Evolutionary conservation across 1,139 yeast species (phyloP).

Genomic region (Yamadazyma buinensis): DNA sequence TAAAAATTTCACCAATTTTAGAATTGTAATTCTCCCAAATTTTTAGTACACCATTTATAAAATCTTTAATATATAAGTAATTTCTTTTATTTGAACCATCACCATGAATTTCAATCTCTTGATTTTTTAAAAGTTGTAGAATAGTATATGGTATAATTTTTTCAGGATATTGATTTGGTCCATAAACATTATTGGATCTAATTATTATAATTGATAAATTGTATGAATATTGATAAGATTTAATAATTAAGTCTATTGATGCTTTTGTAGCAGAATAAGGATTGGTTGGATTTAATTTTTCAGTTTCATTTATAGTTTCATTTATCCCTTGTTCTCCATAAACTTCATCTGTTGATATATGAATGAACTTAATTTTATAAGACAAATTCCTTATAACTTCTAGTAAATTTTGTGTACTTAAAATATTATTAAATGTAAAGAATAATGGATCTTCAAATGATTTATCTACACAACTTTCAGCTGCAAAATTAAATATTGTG

Average conservation of each 20-base stretch:
- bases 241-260: constrained; percentile 48
- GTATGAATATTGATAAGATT: constrained; percentile 45
- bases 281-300: constrained; percentile 47
- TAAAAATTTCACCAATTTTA: constrained; percentile 29
- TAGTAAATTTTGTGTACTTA: constrained; percentile 48
- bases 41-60: constrained; percentile 40
- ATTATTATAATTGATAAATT: constrained; percentile 41
- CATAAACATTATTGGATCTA: constrained; percentile 55
- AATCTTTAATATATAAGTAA: constrained; percentile 48
- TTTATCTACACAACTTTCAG: constrained; percentile 55
- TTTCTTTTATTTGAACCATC: constrained; percentile 43
- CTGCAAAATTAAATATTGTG: constrained; percentile 51
- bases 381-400: constrained; percentile 33
- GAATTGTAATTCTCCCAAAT: constrained; percentile 19
- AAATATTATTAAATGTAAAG: constrained; percentile 46
- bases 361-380: constrained; percentile 29
- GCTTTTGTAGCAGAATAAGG: constrained; percentile 64
- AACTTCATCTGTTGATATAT: constrained; percentile 62
- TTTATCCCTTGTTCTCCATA: constrained; percentile 43
- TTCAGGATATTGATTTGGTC: constrained; percentile 55
- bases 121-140: constrained; percentile 10
- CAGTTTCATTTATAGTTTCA: constrained; percentile 28
- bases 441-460: constrained; percentile 46
- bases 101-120: constrained; percentile 42
- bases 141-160: constrained; percentile 45